phyloP scores from a whole-genome alignment of 495 filamentous ascomycete genomes.

The Neurospora sp. region DNA sequence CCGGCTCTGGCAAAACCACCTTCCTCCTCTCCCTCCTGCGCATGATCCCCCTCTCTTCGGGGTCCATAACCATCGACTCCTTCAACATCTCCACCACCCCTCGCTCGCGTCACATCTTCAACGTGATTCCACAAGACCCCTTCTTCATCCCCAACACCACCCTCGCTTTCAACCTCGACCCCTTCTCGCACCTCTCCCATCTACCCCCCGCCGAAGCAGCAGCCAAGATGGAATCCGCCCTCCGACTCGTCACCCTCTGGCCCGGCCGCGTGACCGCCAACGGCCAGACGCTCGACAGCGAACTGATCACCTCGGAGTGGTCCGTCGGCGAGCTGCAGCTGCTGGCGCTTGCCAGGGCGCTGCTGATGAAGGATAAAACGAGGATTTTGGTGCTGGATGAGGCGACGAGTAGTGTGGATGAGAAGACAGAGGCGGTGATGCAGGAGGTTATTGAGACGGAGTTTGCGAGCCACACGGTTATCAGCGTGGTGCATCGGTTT shows the following conservation, averaged over 20 bases:
- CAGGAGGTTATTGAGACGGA: constrained; percentile 28
- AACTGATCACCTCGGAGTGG: constrained; percentile 38
- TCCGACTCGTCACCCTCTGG: constrained; percentile 3
- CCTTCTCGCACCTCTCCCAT: constrained; percentile 2
- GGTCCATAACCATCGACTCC: no score
- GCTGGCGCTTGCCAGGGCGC: constrained; percentile 49
- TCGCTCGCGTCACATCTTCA: constrained; percentile 4
- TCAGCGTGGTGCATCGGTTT: constrained; percentile 37
- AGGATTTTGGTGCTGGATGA: constrained; percentile 23
- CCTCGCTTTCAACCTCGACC: constrained; percentile 30
- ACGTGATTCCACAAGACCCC: constrained; percentile 41
- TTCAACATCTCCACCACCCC: constrained; percentile 29
- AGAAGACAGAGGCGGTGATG: constrained; percentile 29
- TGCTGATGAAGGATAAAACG: constrained; percentile 29
- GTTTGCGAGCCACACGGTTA: constrained; percentile 32
- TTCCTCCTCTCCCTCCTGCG: no score
- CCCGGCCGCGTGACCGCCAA: neutral
- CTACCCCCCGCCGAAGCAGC: constrained; percentile 7
- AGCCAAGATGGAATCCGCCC: neutral
- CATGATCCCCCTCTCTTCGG: no score
- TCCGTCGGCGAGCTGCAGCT: constrained; percentile 53
- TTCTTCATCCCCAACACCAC: constrained; percentile 37
- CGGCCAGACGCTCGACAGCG: constrained; percentile 27
- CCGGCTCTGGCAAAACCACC: no score
- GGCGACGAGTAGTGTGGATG: constrained; percentile 29